Evolutionary conservation across 2,329 filamentous ascomycete species (phyloP).

Genomic region (Colletotrichum euphorbiae): DNA sequence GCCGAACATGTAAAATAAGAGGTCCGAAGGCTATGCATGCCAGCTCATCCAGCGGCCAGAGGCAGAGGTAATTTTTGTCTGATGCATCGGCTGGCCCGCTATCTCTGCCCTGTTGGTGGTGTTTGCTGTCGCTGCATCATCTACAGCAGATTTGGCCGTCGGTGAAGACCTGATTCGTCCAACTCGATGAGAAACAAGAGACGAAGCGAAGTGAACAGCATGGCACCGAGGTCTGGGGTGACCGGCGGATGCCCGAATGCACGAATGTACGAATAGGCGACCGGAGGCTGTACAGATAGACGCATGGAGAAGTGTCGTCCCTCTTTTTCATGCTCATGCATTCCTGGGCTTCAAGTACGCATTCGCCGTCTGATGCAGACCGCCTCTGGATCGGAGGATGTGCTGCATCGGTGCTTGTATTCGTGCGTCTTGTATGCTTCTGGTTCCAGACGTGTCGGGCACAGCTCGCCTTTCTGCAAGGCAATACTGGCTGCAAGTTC

Average conservation of each 20-base stretch:
- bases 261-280: neutral
- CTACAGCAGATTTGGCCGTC: slow-evolving; percentile 8
- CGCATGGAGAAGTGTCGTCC: slow-evolving; percentile 1
- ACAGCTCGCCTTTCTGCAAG: neutral
- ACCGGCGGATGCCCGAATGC: neutral
- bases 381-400: slow-evolving; percentile 6
- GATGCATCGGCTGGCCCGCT: slow-evolving; percentile 14
- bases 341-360: neutral
- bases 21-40: slow-evolving; percentile 39
- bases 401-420: neutral
- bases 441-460: neutral
- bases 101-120: slow-evolving; percentile 4
- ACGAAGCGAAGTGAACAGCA: slow-evolving; percentile 7
- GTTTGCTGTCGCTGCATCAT: slow-evolving; percentile 30
- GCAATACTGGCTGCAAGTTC: slow-evolving; percentile 10
- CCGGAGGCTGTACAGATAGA: neutral
- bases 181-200: slow-evolving; percentile 32
- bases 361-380: slow-evolving; percentile 20
- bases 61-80: slow-evolving; percentile 19
- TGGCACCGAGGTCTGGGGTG: slow-evolving; percentile 2
- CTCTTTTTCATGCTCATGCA: neutral
- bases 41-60: slow-evolving; percentile 37
- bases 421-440: neutral
- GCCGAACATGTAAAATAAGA: slow-evolving; percentile 33
- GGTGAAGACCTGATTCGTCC: slow-evolving; percentile 32